A percentile compares a stretch with the other conserved stretches of the same genome.
Evolutionary conservation across 805 yeast genomes (phyloP).

Genomic region (Candida ovalis): DNA sequence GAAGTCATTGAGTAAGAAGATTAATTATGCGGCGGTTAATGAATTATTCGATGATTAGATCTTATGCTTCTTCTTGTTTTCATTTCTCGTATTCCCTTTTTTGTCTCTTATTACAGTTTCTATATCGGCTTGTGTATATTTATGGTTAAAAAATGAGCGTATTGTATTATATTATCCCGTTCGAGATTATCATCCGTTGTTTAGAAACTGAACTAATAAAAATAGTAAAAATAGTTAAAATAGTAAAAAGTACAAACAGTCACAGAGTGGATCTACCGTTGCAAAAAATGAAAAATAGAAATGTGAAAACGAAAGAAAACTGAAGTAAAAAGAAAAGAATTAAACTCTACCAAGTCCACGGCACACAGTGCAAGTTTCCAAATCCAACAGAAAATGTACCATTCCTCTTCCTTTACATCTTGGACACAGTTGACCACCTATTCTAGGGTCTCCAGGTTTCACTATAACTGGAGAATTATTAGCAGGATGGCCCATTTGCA

Average conservation of each 20-base stretch:
- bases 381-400: constrained; percentile 51
- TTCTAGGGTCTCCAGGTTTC: constrained; percentile 71
- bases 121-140: neutral
- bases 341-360: constrained; percentile 60
- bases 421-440: constrained; percentile 74
- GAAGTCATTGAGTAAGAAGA: constrained; percentile 79
- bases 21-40: constrained; percentile 81
- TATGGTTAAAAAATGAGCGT: neutral
- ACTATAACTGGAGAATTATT: constrained; percentile 40
- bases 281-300: constrained; percentile 1
- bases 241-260: no score
- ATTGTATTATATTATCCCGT: neutral
- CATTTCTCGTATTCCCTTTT: neutral
- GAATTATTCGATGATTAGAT: constrained; percentile 37
- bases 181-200: no score
- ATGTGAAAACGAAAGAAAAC: neutral
- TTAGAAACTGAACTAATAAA: no score
- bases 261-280: neutral
- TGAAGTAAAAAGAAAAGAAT: neutral
- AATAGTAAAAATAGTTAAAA: no score
- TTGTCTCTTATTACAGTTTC: neutral
- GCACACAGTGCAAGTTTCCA: constrained; percentile 61
- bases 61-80: neutral
- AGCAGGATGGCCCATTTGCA: constrained; percentile 11
- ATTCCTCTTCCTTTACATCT: constrained; percentile 66